phyloP scores from a whole-genome alignment of 805 yeast genomes.

The Candida taoyuanica region DNA sequence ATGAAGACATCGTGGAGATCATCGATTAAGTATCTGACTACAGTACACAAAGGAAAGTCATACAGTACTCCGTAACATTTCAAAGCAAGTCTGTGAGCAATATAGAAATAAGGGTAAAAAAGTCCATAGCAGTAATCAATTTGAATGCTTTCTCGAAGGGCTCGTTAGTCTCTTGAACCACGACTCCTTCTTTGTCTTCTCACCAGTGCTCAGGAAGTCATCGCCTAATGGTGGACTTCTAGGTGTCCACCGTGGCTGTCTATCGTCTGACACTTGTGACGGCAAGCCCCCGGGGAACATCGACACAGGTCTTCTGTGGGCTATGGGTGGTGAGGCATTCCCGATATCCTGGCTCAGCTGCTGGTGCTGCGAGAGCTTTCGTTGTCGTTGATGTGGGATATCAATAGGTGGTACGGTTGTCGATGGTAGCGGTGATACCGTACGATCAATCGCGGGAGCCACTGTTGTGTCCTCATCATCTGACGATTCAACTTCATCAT shows the following conservation, averaged over 20 bases:
- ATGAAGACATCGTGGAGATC: background rate
- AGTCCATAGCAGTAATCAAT: background rate
- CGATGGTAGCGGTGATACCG: background rate
- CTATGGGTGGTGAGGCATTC: background rate
- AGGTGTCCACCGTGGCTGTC: conserved; percentile 28
- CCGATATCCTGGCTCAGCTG: no score
- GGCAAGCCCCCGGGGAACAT: conserved; percentile 21
- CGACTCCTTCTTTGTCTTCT: conserved; percentile 25
- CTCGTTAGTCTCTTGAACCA: conserved; percentile 45
- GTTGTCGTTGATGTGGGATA: conserved; percentile 5
- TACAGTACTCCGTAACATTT: no score
- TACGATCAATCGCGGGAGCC: background rate
- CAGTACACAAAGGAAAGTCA: no score
- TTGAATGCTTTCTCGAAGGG: conserved; percentile 27
- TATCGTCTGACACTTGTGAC: conserved; percentile 17
- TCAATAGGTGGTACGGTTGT: conserved; percentile 9
- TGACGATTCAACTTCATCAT: conserved; percentile 6
- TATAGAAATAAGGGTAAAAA: background rate
- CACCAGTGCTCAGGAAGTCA: no score
- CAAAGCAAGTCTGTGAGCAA: no score
- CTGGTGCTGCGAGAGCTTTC: no score
- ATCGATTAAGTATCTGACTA: background rate
- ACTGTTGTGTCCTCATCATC: conserved; percentile 4
- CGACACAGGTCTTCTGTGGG: conserved; percentile 18
- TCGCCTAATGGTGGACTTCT: conserved; percentile 9